Percentiles rank a stretch among this genome's conserved stretches.
These are phyloP conservation scores for Boletus pseudo-olivaceus DNA, from an alignment of 768 basidiomycete species.

Conservation along the genomic window DNA sequence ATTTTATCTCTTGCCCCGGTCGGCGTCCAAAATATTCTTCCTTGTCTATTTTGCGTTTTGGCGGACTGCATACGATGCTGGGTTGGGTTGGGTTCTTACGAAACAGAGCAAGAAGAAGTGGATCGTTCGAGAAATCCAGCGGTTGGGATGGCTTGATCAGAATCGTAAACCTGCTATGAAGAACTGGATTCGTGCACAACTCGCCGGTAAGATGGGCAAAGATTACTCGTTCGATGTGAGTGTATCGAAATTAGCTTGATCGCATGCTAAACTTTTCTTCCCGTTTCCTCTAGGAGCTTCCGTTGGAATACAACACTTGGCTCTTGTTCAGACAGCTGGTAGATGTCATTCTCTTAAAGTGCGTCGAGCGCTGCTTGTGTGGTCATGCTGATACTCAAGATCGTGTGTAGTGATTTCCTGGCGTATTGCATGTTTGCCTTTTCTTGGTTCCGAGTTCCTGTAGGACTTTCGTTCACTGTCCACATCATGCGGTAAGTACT, in stretches of 20 bases:
- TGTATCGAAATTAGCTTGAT: conserved; percentile 13
- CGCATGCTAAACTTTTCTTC: conserved; percentile 1
- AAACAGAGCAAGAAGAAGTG: conserved; percentile 95
- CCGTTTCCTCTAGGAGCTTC: conserved; percentile 59
- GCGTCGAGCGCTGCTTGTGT: conserved; percentile 26
- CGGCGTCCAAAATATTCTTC: conserved; percentile 64
- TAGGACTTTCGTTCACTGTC: conserved; percentile 64
- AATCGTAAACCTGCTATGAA: conserved; percentile 58
- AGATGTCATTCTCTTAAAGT: conserved; percentile 96
- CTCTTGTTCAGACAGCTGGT: conserved; percentile 93
- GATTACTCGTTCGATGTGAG: conserved; percentile 90
- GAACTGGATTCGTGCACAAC: conserved; percentile 82
- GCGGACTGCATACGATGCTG: conserved; percentile 87
- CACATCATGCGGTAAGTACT: conserved; percentile 74
- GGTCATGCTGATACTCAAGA: not conserved
- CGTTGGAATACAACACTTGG: conserved; percentile 95
- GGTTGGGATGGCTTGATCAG: conserved; percentile 86
- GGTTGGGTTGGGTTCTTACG: conserved; percentile 90
- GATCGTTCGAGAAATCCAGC: conserved; percentile 80
- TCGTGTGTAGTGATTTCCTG: conserved; percentile 72
- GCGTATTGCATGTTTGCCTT: conserved; percentile 95
- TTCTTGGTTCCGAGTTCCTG: conserved; percentile 85
- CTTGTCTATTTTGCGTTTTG: conserved; percentile 90
- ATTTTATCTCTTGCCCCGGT: conserved; percentile 62
- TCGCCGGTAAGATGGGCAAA: conserved; percentile 90